phyloP scores from a whole-genome alignment of 2,329 filamentous ascomycete species.

The Verruconis gallopava region DNA sequence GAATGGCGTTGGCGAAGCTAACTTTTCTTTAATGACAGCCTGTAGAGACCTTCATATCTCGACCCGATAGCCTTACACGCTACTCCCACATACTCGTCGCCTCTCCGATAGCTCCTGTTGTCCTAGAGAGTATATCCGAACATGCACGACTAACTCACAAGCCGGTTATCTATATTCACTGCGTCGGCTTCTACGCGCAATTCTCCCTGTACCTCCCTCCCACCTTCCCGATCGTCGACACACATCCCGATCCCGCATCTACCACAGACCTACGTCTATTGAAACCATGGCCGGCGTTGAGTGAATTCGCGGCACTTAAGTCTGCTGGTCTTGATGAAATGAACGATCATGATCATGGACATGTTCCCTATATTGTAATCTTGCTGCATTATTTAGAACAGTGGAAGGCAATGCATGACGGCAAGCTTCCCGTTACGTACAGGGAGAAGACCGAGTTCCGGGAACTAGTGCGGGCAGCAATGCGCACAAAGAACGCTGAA shows the following conservation, averaged over 20 bases:
- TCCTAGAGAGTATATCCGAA: slow-evolving; percentile 37
- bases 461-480: slow-evolving; percentile 50
- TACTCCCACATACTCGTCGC: slow-evolving; percentile 51
- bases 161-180: slow-evolving; percentile 72
- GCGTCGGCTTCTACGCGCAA: slow-evolving; percentile 81
- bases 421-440: slow-evolving; percentile 58
- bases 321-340: slow-evolving; percentile 57
- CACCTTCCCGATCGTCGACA: slow-evolving; percentile 88
- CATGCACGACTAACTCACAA: slow-evolving; percentile 46
- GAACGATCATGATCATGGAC: slow-evolving; percentile 72
- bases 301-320: slow-evolving; percentile 51
- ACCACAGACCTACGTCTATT: slow-evolving; percentile 76
- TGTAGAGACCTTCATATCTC: slow-evolving; percentile 30
- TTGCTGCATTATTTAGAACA: slow-evolving; percentile 68
- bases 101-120: slow-evolving; percentile 42
- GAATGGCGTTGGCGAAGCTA: background rate
- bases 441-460: slow-evolving; percentile 79
- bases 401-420: slow-evolving; percentile 64
- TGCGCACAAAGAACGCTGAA: slow-evolving; percentile 61
- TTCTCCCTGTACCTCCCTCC: slow-evolving; percentile 68
- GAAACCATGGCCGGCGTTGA: slow-evolving; percentile 73
- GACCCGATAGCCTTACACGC: slow-evolving; percentile 27
- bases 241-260: slow-evolving; percentile 78
- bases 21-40: slow-evolving; percentile 21
- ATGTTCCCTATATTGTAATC: slow-evolving; percentile 76